Conservation (phyloP, 352 stramenopile genomes). For the Globisporangium spinosum region DNA sequence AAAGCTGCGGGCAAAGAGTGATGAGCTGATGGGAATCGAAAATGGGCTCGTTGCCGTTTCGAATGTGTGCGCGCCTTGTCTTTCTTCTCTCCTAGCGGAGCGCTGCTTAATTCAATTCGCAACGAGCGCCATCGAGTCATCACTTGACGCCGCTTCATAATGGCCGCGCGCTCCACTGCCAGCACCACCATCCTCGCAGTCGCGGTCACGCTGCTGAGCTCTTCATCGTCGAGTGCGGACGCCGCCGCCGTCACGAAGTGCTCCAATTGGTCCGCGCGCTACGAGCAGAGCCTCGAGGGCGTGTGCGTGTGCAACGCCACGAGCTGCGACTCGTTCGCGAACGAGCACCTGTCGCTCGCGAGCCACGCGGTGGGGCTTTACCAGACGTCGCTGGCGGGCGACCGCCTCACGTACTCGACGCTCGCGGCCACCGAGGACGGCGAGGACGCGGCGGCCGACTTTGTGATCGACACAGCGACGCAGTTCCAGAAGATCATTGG, state of each 20-base stretch:
- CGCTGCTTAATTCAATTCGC: not conserved
- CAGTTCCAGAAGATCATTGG: not conserved
- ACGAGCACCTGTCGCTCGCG: not conserved
- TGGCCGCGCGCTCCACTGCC: not conserved
- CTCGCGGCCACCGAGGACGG: not conserved
- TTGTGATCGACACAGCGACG: not conserved
- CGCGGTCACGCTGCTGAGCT: not conserved
- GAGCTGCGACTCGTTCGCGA: not conserved
- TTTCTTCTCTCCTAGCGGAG: not conserved
- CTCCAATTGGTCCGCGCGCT: not conserved
- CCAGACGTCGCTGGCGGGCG: not conserved
- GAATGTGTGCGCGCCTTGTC: not conserved
- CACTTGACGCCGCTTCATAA: not conserved
- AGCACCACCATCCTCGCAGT: no score
- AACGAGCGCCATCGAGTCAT: no score
- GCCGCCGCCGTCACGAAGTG: not conserved
- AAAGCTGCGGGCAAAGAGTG: not conserved
- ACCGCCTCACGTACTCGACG: not conserved
- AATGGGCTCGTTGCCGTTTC: not conserved
- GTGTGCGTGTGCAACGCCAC: not conserved
- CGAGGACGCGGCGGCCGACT: not conserved
- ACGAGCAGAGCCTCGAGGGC: not conserved
- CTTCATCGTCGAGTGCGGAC: no score
- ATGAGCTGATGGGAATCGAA: not conserved
- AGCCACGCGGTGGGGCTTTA: not conserved